These are phyloP conservation scores for Phialophora expanda DNA, from an alignment of 2,329 filamentous ascomycete species.

Conservation along the genomic window DNA sequence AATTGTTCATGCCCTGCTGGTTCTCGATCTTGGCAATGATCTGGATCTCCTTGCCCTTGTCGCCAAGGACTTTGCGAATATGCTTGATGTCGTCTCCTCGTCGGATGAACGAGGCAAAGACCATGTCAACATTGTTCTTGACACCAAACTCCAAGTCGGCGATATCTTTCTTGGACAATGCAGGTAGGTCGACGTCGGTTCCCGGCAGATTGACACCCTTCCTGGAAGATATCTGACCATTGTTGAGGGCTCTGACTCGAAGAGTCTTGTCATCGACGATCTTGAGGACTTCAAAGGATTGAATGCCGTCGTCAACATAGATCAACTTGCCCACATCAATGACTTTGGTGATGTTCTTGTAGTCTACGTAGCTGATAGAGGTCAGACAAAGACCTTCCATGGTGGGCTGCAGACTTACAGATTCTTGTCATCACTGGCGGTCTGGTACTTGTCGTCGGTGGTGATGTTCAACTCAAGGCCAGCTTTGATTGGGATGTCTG, in stretches of 20 bases:
- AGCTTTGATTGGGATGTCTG: conserved; percentile 78
- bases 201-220: conserved; percentile 99
- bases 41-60: conserved; percentile 94
- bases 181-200: conserved; percentile 96
- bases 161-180: conserved; percentile 98
- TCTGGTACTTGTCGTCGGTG: conserved; percentile 91
- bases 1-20: conserved; percentile 99
- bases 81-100: conserved; percentile 88
- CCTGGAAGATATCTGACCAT: conserved; percentile 97
- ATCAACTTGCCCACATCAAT: conserved; percentile 89
- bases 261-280: conserved; percentile 88
- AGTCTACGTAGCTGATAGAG: conserved; percentile 81
- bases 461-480: conserved; percentile 93
- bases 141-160: conserved; percentile 91
- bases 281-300: conserved; percentile 91
- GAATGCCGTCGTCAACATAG: conserved; percentile 97
- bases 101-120: conserved; percentile 98
- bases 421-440: conserved; percentile 83
- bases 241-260: conserved; percentile 87
- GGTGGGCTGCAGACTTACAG: conserved; percentile 67
- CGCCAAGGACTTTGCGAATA: conserved; percentile 88
- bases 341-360: conserved; percentile 99
- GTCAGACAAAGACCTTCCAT: neutral
- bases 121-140: conserved; percentile 98
- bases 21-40: conserved; percentile 99